Evolutionary conservation across 2,329 filamentous ascomycete species (phyloP).

Genomic region (Fusarium musae): DNA sequence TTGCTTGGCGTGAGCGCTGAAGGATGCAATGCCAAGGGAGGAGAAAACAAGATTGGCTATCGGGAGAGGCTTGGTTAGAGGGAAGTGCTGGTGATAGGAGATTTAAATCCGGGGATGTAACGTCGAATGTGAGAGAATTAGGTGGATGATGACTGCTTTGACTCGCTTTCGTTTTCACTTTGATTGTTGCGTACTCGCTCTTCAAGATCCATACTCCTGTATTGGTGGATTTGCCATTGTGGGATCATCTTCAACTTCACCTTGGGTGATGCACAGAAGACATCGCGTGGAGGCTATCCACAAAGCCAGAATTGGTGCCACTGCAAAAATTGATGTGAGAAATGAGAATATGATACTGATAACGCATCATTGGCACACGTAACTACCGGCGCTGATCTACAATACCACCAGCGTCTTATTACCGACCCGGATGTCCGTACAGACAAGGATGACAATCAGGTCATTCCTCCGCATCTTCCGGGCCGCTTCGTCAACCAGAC

Average conservation of each 20-base stretch:
- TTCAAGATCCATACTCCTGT: neutral
- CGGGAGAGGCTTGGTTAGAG: neutral
- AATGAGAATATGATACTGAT: neutral
- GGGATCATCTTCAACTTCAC: neutral
- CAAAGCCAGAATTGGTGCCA: neutral
- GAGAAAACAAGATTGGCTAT: slow-evolving; percentile 16
- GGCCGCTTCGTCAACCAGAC: neutral
- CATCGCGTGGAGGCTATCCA: neutral
- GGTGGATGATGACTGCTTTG: neutral
- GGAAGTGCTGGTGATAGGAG: neutral
- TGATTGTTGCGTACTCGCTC: neutral
- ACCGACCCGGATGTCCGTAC: neutral
- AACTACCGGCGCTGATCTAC: neutral
- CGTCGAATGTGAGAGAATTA: neutral
- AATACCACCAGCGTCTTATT: neutral
- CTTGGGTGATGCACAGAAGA: rapidly evolving
- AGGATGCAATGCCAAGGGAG: slow-evolving; percentile 11
- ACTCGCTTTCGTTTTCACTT: neutral
- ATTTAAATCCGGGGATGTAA: neutral
- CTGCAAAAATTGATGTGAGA: rapidly evolving
- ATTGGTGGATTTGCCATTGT: neutral
- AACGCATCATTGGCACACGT: neutral
- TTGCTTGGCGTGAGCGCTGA: slow-evolving; percentile 21
- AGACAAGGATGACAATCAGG: neutral
- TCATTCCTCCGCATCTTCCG: neutral